Conservation (phyloP, 2,329 filamentous ascomycete species). For the Alternaria ventricosa region DNA sequence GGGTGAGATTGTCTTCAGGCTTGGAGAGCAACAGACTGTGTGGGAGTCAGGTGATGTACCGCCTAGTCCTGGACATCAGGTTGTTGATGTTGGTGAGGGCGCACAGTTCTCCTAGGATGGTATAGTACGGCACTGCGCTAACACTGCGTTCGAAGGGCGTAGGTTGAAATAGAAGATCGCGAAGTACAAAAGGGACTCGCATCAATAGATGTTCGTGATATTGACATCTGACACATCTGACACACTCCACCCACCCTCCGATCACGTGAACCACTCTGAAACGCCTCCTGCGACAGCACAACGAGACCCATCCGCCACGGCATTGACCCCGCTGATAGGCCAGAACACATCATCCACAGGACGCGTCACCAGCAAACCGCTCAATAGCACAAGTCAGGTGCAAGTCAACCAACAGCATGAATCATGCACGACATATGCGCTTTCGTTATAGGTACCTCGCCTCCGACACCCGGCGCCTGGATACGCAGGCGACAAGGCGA, state of each 20-base stretch:
- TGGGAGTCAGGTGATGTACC: slow-evolving; percentile 45
- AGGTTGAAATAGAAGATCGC: not conserved
- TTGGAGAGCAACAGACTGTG: slow-evolving; percentile 34
- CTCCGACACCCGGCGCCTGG: not conserved
- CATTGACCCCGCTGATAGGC: not conserved
- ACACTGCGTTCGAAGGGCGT: not conserved
- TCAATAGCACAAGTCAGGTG: not conserved
- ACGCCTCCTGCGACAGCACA: slow-evolving; percentile 1
- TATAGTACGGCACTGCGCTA: too few species aligned
- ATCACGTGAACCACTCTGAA: slow-evolving; percentile 5
- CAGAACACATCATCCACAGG: not conserved
- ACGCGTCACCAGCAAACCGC: not conserved
- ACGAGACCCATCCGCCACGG: not conserved
- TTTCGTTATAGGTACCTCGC: not conserved
- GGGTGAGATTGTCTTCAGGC: slow-evolving; percentile 43
- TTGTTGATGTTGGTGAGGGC: slow-evolving; percentile 27
- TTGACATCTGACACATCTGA: slow-evolving; percentile 1
- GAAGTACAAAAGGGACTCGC: too few species aligned
- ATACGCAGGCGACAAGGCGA: slow-evolving; percentile 11
- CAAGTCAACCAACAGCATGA: not conserved
- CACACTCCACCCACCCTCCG: slow-evolving; percentile 1
- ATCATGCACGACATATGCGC: not conserved
- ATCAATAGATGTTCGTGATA: not conserved
- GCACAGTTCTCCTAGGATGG: not conserved
- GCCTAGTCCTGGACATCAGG: slow-evolving; percentile 42